phyloP scores from a whole-genome alignment of 345 rosid species.

The Adansonia digitata region DNA sequence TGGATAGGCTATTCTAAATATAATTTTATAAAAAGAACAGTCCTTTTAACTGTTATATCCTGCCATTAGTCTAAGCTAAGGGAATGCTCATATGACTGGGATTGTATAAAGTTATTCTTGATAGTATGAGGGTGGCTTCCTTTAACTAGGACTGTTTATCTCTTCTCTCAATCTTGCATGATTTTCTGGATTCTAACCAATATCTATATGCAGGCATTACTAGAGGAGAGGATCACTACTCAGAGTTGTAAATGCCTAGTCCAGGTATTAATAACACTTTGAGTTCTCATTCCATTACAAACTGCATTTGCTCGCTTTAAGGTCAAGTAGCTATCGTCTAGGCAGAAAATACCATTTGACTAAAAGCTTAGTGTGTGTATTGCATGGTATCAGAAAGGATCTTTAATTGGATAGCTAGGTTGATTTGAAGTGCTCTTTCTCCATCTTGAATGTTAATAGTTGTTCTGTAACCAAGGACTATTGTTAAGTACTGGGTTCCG shows the following conservation, averaged over 20 bases:
- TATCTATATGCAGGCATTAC: constrained; percentile 55
- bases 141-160: background rate
- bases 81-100: no score
- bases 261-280: constrained; percentile 36
- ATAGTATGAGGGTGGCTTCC: constrained; percentile 1
- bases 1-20: background rate
- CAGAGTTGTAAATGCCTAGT: constrained; percentile 58
- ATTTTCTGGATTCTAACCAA: background rate
- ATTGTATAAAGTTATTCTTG: background rate
- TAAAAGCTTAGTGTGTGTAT: background rate
- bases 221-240: constrained; percentile 87
- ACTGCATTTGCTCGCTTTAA: background rate
- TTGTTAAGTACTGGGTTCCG: background rate
- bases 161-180: constrained; percentile 5
- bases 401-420: background rate
- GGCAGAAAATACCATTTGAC: background rate
- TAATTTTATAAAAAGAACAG: background rate
- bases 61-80: background rate
- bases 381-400: background rate
- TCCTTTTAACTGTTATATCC: background rate
- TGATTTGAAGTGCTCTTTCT: background rate
- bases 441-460: background rate
- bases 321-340: background rate
- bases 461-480: background rate
- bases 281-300: background rate